phyloP scores from a whole-genome alignment of 106 monocot species.

The Vanilla planifolia region DNA sequence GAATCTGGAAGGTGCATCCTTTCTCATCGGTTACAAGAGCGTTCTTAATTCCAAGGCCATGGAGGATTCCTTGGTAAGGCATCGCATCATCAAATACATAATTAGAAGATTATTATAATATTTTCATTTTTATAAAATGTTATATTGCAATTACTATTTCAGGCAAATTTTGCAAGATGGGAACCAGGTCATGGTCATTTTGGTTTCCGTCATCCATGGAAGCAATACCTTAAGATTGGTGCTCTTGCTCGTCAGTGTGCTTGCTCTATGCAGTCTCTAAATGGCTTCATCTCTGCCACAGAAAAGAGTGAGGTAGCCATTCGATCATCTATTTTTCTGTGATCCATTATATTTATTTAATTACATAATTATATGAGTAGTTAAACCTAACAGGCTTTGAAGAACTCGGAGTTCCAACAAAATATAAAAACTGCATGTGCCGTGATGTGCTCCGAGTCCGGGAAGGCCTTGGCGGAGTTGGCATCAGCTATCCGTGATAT shows the following conservation, averaged over 20 bases:
- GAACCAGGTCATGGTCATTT: constrained; percentile 22
- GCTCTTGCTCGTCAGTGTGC: constrained; percentile 19
- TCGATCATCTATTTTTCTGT: too few relatives aligned
- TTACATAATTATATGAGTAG: too few relatives aligned
- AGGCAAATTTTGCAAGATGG: constrained; percentile 28
- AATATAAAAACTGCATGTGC: constrained; percentile 17
- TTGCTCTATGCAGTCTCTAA: constrained; percentile 13
- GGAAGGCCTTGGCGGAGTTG: constrained; percentile 32
- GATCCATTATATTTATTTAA: too few relatives aligned
- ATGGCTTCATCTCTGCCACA: too few relatives aligned
- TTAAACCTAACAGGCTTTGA: background rate
- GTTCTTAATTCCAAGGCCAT: constrained; percentile 59
- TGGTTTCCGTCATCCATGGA: constrained; percentile 22
- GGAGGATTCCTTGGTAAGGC: constrained; percentile 42
- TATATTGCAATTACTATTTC: too few relatives aligned
- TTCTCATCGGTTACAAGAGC: constrained; percentile 50
- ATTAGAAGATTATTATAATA: background rate
- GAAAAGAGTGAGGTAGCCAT: too few relatives aligned
- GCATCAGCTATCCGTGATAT: constrained; percentile 24
- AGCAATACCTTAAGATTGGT: constrained; percentile 14
- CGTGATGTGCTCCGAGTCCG: constrained; percentile 43
- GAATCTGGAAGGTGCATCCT: too few relatives aligned
- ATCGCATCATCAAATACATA: background rate
- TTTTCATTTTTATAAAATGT: too few relatives aligned
- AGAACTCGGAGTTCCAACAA: constrained; percentile 13